Conservation (phyloP, 2,329 filamentous ascomycete species). For the Colletotrichum abscissum region DNA sequence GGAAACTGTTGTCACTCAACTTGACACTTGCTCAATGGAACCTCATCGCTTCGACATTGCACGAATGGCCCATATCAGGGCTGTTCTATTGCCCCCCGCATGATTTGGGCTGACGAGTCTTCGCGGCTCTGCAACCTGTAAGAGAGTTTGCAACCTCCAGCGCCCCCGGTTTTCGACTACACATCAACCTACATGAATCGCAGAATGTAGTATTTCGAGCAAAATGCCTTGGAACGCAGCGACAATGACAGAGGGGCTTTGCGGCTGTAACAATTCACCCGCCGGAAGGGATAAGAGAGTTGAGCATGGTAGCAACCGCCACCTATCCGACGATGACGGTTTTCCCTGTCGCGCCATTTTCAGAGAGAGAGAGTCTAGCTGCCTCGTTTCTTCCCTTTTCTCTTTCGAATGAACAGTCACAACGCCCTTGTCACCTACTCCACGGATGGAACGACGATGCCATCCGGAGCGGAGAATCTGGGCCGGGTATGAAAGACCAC, state of each 20-base stretch:
- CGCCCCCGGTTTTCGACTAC: no score
- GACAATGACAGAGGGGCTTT: background rate
- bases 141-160: no score
- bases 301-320: background rate
- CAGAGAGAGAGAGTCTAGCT: no score
- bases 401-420: no score
- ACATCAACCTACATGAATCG: background rate
- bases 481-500: background rate
- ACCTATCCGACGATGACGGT: background rate
- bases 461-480: background rate
- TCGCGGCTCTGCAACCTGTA: no score
- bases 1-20: conserved; percentile 1
- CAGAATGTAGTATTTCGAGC: background rate
- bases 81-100: no score
- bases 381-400: no score
- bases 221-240: background rate
- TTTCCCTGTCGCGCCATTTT: background rate
- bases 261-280: no score
- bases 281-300: background rate
- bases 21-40: background rate
- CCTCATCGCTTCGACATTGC: background rate
- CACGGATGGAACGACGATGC: background rate
- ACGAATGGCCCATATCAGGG: background rate
- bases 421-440: no score
- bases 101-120: no score